Percentiles rank a stretch among this genome's conserved stretches.
These are phyloP conservation scores for Zalerion maritima DNA, from an alignment of 495 filamentous ascomycete genomes.

Conservation along the genomic window DNA sequence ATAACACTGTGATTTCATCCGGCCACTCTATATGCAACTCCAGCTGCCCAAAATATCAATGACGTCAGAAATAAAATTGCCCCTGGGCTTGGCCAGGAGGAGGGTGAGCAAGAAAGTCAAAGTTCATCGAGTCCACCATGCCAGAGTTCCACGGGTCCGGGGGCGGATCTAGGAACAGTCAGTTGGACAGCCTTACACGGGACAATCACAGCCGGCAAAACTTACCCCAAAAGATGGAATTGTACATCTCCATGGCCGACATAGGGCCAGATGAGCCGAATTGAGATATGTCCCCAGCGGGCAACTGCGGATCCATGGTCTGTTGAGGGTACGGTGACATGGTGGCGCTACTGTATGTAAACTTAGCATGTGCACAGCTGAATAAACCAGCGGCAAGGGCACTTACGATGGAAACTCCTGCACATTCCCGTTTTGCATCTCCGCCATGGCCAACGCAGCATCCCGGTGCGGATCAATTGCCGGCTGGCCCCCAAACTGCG, in stretches of 20 bases:
- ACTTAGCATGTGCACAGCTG: neutral
- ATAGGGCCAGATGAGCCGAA: conserved; percentile 31
- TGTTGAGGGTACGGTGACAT: conserved; percentile 1
- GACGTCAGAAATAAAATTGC: conserved; percentile 37
- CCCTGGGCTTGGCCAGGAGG: conserved; percentile 33
- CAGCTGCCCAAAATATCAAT: neutral
- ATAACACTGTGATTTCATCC: neutral
- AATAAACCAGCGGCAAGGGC: neutral
- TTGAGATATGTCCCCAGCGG: conserved; percentile 20
- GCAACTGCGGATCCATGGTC: conserved; percentile 17
- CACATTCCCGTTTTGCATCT: conserved; percentile 33
- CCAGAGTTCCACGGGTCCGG: conserved; percentile 35
- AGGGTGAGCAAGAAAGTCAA: conserved; percentile 34
- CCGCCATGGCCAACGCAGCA: conserved; percentile 40
- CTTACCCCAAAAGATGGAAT: conserved; percentile 45
- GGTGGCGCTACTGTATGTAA: neutral
- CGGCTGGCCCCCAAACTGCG: conserved; percentile 13
- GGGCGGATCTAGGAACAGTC: conserved; percentile 20
- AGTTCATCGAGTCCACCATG: conserved; percentile 33
- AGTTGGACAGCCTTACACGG: conserved; percentile 2
- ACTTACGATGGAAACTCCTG: conserved; percentile 20
- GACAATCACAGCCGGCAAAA: conserved; percentile 1
- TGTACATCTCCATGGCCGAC: conserved; percentile 43
- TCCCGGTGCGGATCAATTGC: conserved; percentile 35
- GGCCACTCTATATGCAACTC: neutral